phyloP scores from a whole-genome alignment of 176 grass and related monocot genomes.

The Bothriochloa decipiens region DNA sequence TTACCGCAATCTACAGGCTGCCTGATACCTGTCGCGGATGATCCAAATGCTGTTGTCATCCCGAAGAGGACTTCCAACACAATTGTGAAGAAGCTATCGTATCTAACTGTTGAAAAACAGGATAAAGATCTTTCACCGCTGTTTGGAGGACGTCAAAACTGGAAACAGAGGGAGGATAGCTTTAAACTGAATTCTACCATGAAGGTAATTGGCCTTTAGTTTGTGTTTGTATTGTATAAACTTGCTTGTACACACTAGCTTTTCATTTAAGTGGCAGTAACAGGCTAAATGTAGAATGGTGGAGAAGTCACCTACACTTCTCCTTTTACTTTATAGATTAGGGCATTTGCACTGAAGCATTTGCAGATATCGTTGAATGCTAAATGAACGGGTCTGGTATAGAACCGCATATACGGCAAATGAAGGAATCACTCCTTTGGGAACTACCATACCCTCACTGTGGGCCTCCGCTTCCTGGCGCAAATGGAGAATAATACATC shows the following conservation, averaged over 20 bases:
- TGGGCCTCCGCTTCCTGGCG: too few species aligned
- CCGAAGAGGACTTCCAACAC: constrained; percentile 70
- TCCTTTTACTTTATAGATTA: constrained; percentile 3
- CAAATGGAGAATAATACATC: background rate
- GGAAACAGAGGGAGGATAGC: constrained; percentile 77
- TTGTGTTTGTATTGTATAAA: background rate
- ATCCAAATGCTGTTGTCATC: constrained; percentile 66
- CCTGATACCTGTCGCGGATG: constrained; percentile 66
- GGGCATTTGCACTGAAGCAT: background rate
- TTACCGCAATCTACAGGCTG: constrained; percentile 53
- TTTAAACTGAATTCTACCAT: constrained; percentile 82
- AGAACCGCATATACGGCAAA: background rate
- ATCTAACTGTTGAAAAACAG: constrained; percentile 63
- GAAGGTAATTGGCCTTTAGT: constrained; percentile 58
- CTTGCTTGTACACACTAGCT: background rate
- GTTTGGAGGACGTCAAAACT: constrained; percentile 84
- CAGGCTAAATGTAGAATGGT: background rate
- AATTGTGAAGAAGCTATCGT: constrained; percentile 64
- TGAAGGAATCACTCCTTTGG: background rate
- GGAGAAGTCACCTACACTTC: background rate
- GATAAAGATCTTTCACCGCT: constrained; percentile 59
- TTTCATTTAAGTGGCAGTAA: background rate
- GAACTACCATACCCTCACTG: too few species aligned
- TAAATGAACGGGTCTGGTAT: background rate
- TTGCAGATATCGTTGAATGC: background rate